These are phyloP conservation scores for Termitomyces sp. DNA, from an alignment of 768 basidiomycete genomes.

Conservation along the genomic window DNA sequence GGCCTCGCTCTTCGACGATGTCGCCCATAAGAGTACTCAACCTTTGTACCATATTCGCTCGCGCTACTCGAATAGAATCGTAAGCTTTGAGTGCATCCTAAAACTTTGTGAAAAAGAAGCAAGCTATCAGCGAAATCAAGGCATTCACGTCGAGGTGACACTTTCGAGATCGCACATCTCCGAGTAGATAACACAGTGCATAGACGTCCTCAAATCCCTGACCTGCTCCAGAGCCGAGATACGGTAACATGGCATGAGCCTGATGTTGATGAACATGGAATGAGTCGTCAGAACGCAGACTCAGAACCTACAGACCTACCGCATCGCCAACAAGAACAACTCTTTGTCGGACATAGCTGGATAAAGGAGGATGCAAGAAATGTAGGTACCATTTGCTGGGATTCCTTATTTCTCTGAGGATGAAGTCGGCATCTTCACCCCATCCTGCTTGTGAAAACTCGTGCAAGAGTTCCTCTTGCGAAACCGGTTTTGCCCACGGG, in stretches of 20 bases:
- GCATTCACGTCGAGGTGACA: slow-evolving; percentile 36
- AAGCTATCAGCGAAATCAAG: not conserved
- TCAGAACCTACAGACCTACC: slow-evolving; percentile 31
- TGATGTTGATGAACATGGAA: slow-evolving; percentile 12
- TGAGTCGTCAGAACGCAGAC: not conserved
- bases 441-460: slow-evolving; percentile 33
- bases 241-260: slow-evolving; percentile 59
- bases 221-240: slow-evolving; percentile 54
- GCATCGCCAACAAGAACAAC: slow-evolving; percentile 53
- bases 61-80: slow-evolving; percentile 36
- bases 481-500: slow-evolving; percentile 39
- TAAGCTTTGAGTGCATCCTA: slow-evolving; percentile 44
- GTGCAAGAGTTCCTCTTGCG: slow-evolving; percentile 37
- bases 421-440: slow-evolving; percentile 36
- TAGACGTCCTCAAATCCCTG: slow-evolving; percentile 57
- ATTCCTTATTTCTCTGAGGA: slow-evolving; percentile 38
- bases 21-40: slow-evolving; percentile 36
- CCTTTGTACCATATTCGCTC: slow-evolving; percentile 44
- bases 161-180: slow-evolving; percentile 33
- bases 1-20: slow-evolving; percentile 37
- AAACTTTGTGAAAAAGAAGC: not conserved
- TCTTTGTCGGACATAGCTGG: slow-evolving; percentile 36
- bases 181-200: slow-evolving; percentile 40
- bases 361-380: slow-evolving; percentile 39
- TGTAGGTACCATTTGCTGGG: slow-evolving; percentile 53